Percentiles rank a stretch among this genome's conserved stretches.
Evolutionary conservation across 2,329 filamentous ascomycete genomes (phyloP).

Genomic region (Parafenestella ontariensis): DNA sequence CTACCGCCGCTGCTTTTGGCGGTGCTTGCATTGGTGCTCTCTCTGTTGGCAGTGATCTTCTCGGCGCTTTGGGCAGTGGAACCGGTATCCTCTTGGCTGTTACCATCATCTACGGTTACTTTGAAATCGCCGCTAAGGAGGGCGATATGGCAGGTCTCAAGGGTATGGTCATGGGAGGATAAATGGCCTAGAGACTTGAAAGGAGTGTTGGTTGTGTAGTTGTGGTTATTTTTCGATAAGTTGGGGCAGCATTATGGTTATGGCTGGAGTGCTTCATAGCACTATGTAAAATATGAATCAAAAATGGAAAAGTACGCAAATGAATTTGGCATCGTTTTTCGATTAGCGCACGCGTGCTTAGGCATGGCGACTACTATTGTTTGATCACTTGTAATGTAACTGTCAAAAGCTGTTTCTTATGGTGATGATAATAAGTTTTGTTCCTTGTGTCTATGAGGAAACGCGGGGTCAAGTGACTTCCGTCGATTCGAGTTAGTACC

Average conservation of each 20-base stretch:
- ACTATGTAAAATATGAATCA: constrained; percentile 19
- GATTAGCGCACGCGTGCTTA: background rate
- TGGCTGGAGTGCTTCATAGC: constrained; percentile 9
- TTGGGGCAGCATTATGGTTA: constrained; percentile 2
- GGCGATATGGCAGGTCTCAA: constrained; percentile 85
- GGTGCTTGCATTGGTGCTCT: constrained; percentile 98
- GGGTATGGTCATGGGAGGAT: constrained; percentile 68
- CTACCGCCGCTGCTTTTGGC: constrained; percentile 96
- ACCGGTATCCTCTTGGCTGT: constrained; percentile 98
- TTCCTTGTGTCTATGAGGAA: too few species aligned
- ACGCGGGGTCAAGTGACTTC: too few species aligned
- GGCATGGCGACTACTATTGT: background rate
- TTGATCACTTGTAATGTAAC: too few species aligned
- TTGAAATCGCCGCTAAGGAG: constrained; percentile 98
- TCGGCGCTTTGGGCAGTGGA: constrained; percentile 93
- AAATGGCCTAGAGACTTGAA: constrained; percentile 15
- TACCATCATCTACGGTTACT: constrained; percentile 99
- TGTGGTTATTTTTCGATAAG: background rate
- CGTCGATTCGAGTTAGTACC: too few species aligned
- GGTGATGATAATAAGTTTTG: too few species aligned
- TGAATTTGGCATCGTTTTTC: constrained; percentile 10
- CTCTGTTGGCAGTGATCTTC: constrained; percentile 92
- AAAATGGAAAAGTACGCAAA: constrained; percentile 16
- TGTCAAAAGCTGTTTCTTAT: too few species aligned
- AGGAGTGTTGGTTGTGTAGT: background rate